Base-by-base conservation (phyloP, 768 basidiomycete genomes). In the Trametes villosa region DNA sequence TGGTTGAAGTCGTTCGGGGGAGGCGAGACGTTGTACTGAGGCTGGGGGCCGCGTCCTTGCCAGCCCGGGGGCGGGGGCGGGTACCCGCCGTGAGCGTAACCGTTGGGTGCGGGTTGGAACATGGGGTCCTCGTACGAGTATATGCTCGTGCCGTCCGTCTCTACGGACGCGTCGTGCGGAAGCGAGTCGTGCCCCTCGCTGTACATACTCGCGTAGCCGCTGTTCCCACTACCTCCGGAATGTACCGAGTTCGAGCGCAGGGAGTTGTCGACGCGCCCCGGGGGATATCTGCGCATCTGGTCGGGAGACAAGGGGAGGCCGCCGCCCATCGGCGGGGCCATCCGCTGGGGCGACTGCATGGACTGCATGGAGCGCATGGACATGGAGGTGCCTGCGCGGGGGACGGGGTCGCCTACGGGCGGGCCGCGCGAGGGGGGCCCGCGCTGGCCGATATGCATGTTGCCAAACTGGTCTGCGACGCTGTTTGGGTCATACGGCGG, bases 371-470 rank as follows among this genome's bases (percentile, higher is more conserved):
- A 63, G 6, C 62, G 52, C 65, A 67, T 66, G 17, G 68, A 66
- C 56, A 69, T 67, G 17, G 86, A 83, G 20, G 86, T 86, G 18
- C 80, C 80, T 5, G 81, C 78, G 29, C 86, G 81, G 57, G 80
- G 78, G 15, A 86, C 72, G 45, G 83, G 81, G 62, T 87, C 86
- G 34, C 65, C 53, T 13, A 55, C 6, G 45, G 72, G 72, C 22
- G 74, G 60, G 46, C 72, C 71, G 20, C 69, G 71, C 29, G 75
- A 68, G n/a, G 64, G 63, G 24, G 77, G 75, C 44, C 85, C 84
- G 53, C 38, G 57, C 22, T 63, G 62, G 18, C 72, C 73, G 58
- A 91, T 72, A 50, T 74, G 79, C 71, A 92, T 75, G 41, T 81
- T 74, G 45, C 80, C 79, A 72, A 91, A 85, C 42, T 78, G 71